A percentile compares a stretch with the other conserved stretches of the same genome.
Conservation (phyloP, 1,284 basidiomycete genomes). For the Ceratobasidium papillatum region DNA sequence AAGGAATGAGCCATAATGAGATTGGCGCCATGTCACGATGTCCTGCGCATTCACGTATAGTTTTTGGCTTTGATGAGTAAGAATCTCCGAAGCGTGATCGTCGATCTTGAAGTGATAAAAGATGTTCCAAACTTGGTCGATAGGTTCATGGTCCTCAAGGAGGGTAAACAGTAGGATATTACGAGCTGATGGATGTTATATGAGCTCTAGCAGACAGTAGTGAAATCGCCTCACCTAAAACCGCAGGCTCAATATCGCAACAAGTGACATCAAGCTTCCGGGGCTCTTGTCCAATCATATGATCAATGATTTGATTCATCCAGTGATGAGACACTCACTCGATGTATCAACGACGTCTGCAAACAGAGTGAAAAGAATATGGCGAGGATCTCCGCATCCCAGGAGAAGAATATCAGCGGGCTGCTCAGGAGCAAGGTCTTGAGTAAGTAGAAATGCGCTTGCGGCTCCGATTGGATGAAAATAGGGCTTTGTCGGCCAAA, state of each 20-base stretch:
- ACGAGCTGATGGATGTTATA: constrained; percentile 44
- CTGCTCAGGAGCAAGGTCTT: constrained; percentile 59
- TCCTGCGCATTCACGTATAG: no score
- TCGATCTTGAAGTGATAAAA: constrained; percentile 34
- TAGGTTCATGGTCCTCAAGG: background rate
- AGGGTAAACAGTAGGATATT: constrained; percentile 15
- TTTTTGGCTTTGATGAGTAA: background rate
- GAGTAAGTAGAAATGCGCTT: constrained; percentile 60
- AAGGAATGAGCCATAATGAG: background rate
- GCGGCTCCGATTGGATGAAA: constrained; percentile 64
- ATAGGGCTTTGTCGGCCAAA: constrained; percentile 2
- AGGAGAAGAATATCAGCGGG: constrained; percentile 60
- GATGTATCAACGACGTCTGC: constrained; percentile 57
- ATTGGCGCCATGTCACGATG: background rate
- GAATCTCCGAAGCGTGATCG: background rate
- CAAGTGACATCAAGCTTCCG: constrained; percentile 66
- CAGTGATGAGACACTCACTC: constrained; percentile 50
- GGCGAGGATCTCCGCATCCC: constrained; percentile 67
- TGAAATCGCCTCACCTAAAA: no score
- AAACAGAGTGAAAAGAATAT: constrained; percentile 62
- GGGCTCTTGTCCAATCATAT: constrained; percentile 49
- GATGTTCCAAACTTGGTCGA: constrained; percentile 10
- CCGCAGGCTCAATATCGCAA: constrained; percentile 65
- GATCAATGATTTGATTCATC: background rate
- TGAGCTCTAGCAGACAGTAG: no score